A percentile compares a stretch with the other conserved stretches of the same genome.
Conservation (phyloP, 305 asterid genomes). For the Fraxinus velutina region DNA sequence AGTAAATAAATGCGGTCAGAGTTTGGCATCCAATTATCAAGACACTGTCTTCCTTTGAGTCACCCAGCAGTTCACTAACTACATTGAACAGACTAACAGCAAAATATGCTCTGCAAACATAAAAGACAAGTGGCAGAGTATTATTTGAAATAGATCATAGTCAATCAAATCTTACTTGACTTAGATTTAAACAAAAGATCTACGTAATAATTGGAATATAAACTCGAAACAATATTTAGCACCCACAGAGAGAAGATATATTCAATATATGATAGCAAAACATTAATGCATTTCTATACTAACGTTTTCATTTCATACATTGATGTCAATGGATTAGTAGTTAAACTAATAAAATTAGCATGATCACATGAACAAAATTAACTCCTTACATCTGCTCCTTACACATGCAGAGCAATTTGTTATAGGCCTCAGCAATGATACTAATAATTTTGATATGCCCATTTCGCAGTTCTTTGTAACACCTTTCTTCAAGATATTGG, state of each 20-base stretch:
- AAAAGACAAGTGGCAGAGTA: conserved; percentile 16
- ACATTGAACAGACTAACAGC: conserved; percentile 67
- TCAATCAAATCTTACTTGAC: conserved; percentile 7
- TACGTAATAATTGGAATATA: background rate
- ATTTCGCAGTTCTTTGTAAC: conserved; percentile 78
- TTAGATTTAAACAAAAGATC: background rate
- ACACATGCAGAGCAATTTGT: conserved; percentile 71
- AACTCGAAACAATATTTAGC: background rate
- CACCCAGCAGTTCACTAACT: conserved; percentile 67
- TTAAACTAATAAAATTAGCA: conserved; percentile 13
- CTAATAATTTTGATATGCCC: conserved; percentile 59
- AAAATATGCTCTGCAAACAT: conserved; percentile 74
- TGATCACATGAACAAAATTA: background rate
- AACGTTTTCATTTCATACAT: background rate
- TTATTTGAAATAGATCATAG: background rate
- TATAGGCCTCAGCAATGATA: conserved; percentile 64
- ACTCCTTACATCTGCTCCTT: conserved; percentile 82
- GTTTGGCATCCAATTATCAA: conserved; percentile 76
- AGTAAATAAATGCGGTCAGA: conserved; percentile 65
- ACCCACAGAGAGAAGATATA: conserved; percentile 1
- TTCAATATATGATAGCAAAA: conserved; percentile 7
- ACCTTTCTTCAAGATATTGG: conserved; percentile 85
- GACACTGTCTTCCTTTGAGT: conserved; percentile 54
- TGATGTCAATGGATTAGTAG: background rate
- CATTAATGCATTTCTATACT: background rate